A percentile compares a stretch with the other conserved stretches of the same genome.
These are phyloP conservation scores for Jatropha curcas DNA, from an alignment of 345 rosid genomes.

Conservation along the genomic window DNA sequence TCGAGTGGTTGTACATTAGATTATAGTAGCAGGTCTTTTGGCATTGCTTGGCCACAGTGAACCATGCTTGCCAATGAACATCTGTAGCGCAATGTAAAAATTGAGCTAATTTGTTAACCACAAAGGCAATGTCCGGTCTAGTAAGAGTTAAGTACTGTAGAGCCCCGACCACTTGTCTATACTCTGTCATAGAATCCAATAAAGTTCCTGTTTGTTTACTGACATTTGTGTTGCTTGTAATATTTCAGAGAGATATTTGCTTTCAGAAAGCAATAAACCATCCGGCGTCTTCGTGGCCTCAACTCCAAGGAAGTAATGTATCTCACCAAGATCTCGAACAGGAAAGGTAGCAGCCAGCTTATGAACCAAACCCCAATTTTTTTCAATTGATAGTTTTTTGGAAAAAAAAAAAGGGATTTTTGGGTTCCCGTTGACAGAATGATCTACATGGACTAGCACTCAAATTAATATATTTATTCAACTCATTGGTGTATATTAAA, in stretches of 20 bases:
- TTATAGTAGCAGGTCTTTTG: too few species aligned
- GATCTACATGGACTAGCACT: background rate
- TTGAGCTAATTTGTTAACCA: rapidly evolving
- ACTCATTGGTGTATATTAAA: background rate
- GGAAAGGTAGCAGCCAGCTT: background rate
- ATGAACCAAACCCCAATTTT: too few species aligned
- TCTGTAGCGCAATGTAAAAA: too few species aligned
- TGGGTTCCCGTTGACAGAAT: background rate
- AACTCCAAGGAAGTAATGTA: background rate
- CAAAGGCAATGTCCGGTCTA: background rate
- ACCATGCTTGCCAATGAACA: too few species aligned
- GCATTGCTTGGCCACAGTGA: too few species aligned
- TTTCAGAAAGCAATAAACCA: background rate
- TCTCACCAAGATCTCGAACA: background rate
- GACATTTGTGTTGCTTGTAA: background rate
- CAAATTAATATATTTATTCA: background rate
- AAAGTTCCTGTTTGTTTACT: background rate
- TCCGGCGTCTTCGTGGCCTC: background rate
- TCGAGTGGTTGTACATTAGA: too few species aligned
- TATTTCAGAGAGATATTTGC: background rate
- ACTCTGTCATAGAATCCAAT: background rate
- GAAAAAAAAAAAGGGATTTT: background rate
- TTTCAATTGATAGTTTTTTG: too few species aligned
- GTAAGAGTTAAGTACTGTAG: background rate
- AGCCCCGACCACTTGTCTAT: background rate